phyloP scores from a whole-genome alignment of 352 stramenopile species.

The Nothophytophthora sp. region DNA sequence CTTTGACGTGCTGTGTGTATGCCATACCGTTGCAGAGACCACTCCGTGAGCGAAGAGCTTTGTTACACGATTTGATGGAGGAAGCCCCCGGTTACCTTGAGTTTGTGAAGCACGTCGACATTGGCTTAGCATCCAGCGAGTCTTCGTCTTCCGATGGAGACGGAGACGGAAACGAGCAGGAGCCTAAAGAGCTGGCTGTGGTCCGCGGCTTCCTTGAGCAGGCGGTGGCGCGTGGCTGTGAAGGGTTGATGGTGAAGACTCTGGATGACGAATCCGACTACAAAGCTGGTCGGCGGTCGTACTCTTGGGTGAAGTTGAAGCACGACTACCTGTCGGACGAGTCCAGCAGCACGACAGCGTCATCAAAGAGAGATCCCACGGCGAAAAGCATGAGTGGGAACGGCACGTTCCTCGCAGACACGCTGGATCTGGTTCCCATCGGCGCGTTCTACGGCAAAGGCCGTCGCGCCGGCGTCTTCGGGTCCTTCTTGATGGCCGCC shows the following conservation, averaged over 20 bases:
- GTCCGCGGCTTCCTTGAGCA: conserved; percentile 45
- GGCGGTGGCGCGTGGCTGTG: conserved; percentile 62
- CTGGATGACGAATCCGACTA: conserved; percentile 58
- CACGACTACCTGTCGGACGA: conserved; percentile 69
- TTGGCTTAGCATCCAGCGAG: conserved; percentile 24
- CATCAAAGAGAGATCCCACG: conserved; percentile 3
- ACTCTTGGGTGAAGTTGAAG: conserved; percentile 88
- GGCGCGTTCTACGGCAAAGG: conserved; percentile 97
- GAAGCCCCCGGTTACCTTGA: conserved; percentile 49
- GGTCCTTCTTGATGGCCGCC: conserved; percentile 97
- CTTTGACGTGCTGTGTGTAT: not conserved
- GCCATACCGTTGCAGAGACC: conserved; percentile 21
- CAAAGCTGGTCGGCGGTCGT: conserved; percentile 66
- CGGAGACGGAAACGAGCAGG: not conserved
- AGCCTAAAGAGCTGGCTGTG: not conserved
- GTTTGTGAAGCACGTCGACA: conserved; percentile 64
- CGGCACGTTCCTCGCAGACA: conserved; percentile 74
- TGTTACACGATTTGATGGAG: conserved; percentile 34
- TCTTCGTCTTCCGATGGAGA: not conserved
- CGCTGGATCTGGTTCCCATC: conserved; percentile 98
- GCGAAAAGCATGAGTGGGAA: conserved; percentile 15
- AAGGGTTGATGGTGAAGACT: conserved; percentile 82
- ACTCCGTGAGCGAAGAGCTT: conserved; percentile 43
- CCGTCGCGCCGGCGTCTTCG: conserved; percentile 95
- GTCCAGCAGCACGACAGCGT: not conserved